These are phyloP conservation scores for Schwanniomyces pseudopolymorphus DNA, from an alignment of 805 yeast species.

Conservation along the genomic window DNA sequence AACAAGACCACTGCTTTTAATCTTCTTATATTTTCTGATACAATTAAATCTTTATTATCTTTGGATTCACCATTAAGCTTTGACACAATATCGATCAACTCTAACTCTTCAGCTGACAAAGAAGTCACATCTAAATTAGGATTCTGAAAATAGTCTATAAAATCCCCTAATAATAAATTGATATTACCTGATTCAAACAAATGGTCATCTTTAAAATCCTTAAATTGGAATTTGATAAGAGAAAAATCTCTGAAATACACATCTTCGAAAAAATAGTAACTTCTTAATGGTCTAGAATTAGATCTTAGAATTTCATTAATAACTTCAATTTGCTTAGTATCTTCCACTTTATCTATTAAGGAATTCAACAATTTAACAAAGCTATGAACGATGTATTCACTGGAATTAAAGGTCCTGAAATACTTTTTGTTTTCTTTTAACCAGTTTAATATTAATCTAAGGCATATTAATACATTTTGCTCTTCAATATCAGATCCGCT, in stretches of 20 bases:
- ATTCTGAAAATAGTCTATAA: not conserved
- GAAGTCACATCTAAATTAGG: not conserved
- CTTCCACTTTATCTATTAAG: slow-evolving; percentile 7
- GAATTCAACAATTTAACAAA: slow-evolving; percentile 15
- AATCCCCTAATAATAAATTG: slow-evolving; percentile 23
- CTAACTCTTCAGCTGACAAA: slow-evolving; percentile 1
- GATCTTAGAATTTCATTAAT: slow-evolving; percentile 8
- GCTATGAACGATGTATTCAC: slow-evolving; percentile 8
- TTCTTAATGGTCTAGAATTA: slow-evolving; percentile 46
- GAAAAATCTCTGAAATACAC: slow-evolving; percentile 59
- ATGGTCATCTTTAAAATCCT: slow-evolving; percentile 60
- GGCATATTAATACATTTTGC: slow-evolving; percentile 13
- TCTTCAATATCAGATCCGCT: not conserved
- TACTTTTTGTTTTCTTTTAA: slow-evolving; percentile 45
- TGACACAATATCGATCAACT: not conserved
- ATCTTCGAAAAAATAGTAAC: slow-evolving; percentile 63
- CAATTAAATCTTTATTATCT: slow-evolving; percentile 6
- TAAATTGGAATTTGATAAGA: slow-evolving; percentile 52
- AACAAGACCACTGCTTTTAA: slow-evolving; percentile 23
- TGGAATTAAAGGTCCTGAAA: slow-evolving; percentile 11
- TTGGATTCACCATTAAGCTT: not conserved
- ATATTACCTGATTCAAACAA: slow-evolving; percentile 31
- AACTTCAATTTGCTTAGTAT: not conserved
- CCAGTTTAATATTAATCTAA: slow-evolving; percentile 60
- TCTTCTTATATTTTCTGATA: slow-evolving; percentile 29